Evolutionary conservation across 441 rosid genomes (phyloP).

Genomic region (Dalechampia spathulata): DNA sequence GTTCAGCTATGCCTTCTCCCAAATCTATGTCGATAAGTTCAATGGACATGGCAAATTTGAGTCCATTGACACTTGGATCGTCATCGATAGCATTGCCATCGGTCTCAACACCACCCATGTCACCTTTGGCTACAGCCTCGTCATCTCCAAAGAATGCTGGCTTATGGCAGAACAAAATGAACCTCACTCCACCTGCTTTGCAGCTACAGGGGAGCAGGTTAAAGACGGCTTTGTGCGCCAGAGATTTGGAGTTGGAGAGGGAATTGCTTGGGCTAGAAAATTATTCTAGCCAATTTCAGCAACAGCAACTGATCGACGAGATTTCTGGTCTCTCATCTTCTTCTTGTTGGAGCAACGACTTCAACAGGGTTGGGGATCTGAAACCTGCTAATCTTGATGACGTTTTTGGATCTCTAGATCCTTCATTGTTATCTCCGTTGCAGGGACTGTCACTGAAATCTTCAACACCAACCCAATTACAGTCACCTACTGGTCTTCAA

Average conservation of each 20-base stretch:
- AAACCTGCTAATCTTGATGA: slow-evolving; percentile 60
- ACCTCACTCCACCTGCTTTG: slow-evolving; percentile 63
- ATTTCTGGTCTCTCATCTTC: slow-evolving; percentile 48
- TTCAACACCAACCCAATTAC: slow-evolving; percentile 40
- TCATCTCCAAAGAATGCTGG: slow-evolving; percentile 63
- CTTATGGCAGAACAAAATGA: slow-evolving; percentile 69
- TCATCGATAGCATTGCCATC: slow-evolving; percentile 44
- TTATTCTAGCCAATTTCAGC: slow-evolving; percentile 26
- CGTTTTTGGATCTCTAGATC: slow-evolving; percentile 49
- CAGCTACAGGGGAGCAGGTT: slow-evolving; percentile 80
- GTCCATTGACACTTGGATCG: slow-evolving; percentile 51
- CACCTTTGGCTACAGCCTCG: slow-evolving; percentile 56
- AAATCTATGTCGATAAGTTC: slow-evolving; percentile 41
- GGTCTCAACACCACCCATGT: slow-evolving; percentile 62
- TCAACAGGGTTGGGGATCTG: slow-evolving; percentile 39
- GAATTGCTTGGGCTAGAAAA: slow-evolving; percentile 48
- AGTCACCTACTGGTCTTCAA: slow-evolving; percentile 53
- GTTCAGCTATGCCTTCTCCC: slow-evolving; percentile 90
- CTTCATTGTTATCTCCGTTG: slow-evolving; percentile 47
- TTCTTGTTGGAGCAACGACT: slow-evolving; percentile 42
- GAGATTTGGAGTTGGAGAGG: slow-evolving; percentile 71
- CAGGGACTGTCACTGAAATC: slow-evolving; percentile 35
- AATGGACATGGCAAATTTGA: slow-evolving; percentile 48
- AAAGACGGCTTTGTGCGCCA: slow-evolving; percentile 59
- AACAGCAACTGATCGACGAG: slow-evolving; percentile 47